These are phyloP conservation scores for Kitagawia praeruptora DNA, from an alignment of 129 eudicot species.

Conservation along the genomic window DNA sequence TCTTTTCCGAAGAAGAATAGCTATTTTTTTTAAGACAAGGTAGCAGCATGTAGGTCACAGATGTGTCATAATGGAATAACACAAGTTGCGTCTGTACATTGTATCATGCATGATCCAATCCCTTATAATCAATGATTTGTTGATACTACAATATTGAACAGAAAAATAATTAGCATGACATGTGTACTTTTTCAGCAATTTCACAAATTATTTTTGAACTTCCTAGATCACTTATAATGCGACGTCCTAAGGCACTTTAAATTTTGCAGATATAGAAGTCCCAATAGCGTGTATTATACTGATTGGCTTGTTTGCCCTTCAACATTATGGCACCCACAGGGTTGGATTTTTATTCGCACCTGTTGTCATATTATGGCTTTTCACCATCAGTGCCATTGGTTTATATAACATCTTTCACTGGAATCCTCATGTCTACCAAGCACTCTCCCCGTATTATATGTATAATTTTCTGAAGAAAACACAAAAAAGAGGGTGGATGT, in stretches of 20 bases:
- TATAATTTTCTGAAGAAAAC: constrained; percentile 81
- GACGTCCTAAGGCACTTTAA: constrained; percentile 15
- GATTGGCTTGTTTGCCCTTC: constrained; percentile 81
- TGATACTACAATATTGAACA: background rate
- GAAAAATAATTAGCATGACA: background rate
- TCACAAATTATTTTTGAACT: background rate
- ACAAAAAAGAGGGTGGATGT: constrained; percentile 87
- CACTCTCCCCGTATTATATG: constrained; percentile 81
- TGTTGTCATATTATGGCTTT: constrained; percentile 71
- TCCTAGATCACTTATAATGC: background rate
- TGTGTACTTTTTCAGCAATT: background rate
- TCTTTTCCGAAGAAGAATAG: no score
- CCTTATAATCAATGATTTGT: background rate
- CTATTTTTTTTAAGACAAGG: no score
- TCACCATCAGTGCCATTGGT: constrained; percentile 82
- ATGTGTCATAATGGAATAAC: background rate
- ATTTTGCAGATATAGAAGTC: constrained; percentile 86
- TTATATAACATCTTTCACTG: constrained; percentile 80
- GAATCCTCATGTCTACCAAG: constrained; percentile 91
- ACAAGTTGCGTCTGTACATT: background rate
- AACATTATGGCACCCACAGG: constrained; percentile 95
- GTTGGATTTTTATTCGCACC: constrained; percentile 97
- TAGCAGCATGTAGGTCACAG: no score
- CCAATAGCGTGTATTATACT: constrained; percentile 83
- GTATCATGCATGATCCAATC: background rate